Percentiles rank a stretch among this genome's conserved stretches.
Conservation (phyloP, 2,329 filamentous ascomycete genomes). For the Ophiocordyceps robertsii region DNA sequence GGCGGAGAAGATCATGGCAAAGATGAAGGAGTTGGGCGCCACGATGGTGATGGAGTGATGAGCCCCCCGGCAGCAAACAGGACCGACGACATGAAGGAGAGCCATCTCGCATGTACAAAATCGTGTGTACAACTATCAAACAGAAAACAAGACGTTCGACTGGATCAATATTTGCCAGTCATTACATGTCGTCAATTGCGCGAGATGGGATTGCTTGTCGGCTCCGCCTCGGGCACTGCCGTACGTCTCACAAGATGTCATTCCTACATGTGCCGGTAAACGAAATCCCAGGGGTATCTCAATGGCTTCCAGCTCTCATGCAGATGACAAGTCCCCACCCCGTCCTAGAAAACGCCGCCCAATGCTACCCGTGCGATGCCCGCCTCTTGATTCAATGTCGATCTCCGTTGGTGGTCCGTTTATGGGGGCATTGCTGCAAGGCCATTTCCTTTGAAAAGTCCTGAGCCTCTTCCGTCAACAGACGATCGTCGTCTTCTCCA, state of each 20-base stretch:
- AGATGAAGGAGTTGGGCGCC: conserved; percentile 85
- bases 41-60: conserved; percentile 81
- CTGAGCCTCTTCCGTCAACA: conserved; percentile 58
- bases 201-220: background rate
- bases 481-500: conserved; percentile 72
- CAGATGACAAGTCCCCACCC: conserved; percentile 2
- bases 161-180: conserved; percentile 1
- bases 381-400: conserved; percentile 7
- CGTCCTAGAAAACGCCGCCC: conserved; percentile 14
- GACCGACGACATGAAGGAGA: conserved; percentile 15
- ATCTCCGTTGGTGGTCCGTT: conserved; percentile 17
- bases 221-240: too few species aligned
- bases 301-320: background rate
- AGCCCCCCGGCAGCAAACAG: conserved; percentile 1
- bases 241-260: too few species aligned
- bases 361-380: conserved; percentile 4
- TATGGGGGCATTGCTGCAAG: conserved; percentile 26
- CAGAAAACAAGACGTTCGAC: background rate
- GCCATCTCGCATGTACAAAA: conserved; percentile 25
- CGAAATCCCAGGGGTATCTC: conserved; percentile 15
- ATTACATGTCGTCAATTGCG: background rate
- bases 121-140: conserved; percentile 23
- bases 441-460: conserved; percentile 31
- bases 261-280: background rate
- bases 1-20: conserved; percentile 93